Percentiles rank a stretch among this genome's conserved stretches.
Conservation (phyloP, 257 asterid genomes). For the Nicotiana undulata region DNA sequence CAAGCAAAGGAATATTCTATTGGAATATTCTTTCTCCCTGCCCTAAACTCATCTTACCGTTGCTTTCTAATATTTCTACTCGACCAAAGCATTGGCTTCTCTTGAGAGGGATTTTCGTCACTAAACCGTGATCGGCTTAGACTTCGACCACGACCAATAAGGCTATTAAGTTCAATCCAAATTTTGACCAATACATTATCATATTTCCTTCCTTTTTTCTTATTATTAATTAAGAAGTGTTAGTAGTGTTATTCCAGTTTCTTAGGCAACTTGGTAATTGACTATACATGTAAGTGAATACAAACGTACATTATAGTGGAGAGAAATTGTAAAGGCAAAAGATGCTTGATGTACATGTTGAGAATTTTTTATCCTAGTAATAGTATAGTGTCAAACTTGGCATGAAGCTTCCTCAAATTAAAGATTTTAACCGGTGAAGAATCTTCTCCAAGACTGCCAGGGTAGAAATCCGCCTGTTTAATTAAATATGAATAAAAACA, state of each 20-base stretch:
- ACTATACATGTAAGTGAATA: background rate
- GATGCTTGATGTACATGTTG: background rate
- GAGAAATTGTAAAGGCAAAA: background rate
- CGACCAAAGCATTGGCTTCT: too few relatives aligned
- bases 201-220: too few relatives aligned
- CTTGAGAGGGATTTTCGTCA: too few relatives aligned
- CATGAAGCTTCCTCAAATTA: background rate
- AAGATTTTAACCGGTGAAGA: constrained; percentile 60
- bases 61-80: too few relatives aligned
- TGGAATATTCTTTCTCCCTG: too few relatives aligned
- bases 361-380: background rate
- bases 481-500: background rate
- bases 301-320: background rate
- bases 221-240: background rate
- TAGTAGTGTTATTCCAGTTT: background rate
- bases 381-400: background rate
- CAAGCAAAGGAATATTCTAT: too few relatives aligned
- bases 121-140: too few relatives aligned
- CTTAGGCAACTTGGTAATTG: background rate
- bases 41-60: too few relatives aligned
- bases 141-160: too few relatives aligned
- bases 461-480: constrained; percentile 82
- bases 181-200: too few relatives aligned
- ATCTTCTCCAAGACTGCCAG: constrained; percentile 92
- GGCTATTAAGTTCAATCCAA: too few relatives aligned